Evolutionary conservation across 495 filamentous ascomycete genomes (phyloP).

Genomic region (Tuber borchii): DNA sequence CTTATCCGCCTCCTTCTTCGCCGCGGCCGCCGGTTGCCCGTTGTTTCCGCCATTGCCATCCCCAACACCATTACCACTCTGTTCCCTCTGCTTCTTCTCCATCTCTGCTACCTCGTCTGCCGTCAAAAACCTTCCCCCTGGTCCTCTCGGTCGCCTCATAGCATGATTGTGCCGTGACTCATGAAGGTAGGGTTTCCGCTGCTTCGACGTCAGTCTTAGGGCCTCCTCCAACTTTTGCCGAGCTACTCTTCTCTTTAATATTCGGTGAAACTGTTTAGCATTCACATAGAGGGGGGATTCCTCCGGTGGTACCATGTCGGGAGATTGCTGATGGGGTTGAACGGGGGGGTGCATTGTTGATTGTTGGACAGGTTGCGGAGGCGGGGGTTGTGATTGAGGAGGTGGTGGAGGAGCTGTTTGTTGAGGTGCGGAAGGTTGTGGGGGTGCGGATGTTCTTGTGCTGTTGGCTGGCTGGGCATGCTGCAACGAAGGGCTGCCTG

Average conservation of each 20-base stretch:
- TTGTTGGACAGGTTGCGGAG: constrained; percentile 48
- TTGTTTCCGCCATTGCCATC: constrained; percentile 21
- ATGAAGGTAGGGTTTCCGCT: constrained; percentile 93
- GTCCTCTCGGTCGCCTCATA: constrained; percentile 90
- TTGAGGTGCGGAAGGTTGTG: constrained; percentile 39
- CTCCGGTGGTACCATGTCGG: constrained; percentile 76
- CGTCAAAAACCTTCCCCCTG: constrained; percentile 93
- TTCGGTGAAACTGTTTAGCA: constrained; percentile 97
- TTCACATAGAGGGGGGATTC: constrained; percentile 97
- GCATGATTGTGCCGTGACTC: constrained; percentile 99
- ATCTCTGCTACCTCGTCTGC: constrained; percentile 95
- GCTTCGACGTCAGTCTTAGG: constrained; percentile 84
- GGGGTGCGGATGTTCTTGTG: constrained; percentile 41
- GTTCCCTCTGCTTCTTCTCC: constrained; percentile 55
- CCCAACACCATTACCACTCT: constrained; percentile 26
- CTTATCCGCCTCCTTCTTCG: constrained; percentile 35
- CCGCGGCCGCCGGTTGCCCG: constrained; percentile 17
- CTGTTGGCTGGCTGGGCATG: constrained; percentile 40
- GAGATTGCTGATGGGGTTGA: constrained; percentile 68
- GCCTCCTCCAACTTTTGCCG: constrained; percentile 89
- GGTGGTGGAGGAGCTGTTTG: constrained; percentile 31
- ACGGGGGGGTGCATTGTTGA: constrained; percentile 37
- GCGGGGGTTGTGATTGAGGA: constrained; percentile 43
- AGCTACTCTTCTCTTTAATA: constrained; percentile 86
- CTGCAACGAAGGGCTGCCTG: constrained; percentile 40